Base-by-base conservation (phyloP, 208 protist genomes). In the Crithidia acanthocephali region DNA sequence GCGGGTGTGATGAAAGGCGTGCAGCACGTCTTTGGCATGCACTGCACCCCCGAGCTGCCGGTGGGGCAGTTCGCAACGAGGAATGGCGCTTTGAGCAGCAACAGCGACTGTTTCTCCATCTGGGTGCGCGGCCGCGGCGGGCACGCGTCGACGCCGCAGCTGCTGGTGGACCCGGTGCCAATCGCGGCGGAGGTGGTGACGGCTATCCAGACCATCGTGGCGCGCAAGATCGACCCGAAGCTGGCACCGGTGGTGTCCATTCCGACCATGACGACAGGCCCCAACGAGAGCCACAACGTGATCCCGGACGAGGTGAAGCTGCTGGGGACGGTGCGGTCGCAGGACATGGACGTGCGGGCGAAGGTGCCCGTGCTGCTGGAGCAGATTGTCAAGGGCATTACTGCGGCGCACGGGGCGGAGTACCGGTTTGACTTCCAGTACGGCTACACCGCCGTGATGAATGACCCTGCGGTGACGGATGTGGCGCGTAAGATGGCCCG, bases 251-350 rank as follows among this genome's bases (percentile, higher is more conserved):
- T 91, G 44, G 68, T 91, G 35, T 82, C 72, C 44, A 68, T 91
- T 27, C 57, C 85, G 25, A 84, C 82, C 23, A 72, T 91, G 56
- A 72, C 74, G 40, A 74, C 77, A 37, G 85, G 85, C 11, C 63
- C 76, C 16, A 81, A 74, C 35, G 76, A 71, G 66, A 87, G 79
- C 82, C 76, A 87, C 75, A 91, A 91, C 61, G 82, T 91, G 50
- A 91, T 91, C 42, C 85, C 85, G 0, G 78, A 91, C 63, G 68
- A 70, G 56, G 79, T 82, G 30, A 77, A 85, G 62, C 68, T 91
- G 56, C 75, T 74, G 25, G 85, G 85, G 15, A 88, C 85, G 32
- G 61, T 91, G 35, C 85, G 85, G 37, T 84, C 69, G 25, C 65
- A 81, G 1, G 73, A 87, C 59, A 68, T 67, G 20, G 85, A 75